phyloP scores from a whole-genome alignment of 139 green algal species.

The Picochlorum costavermella region DNA sequence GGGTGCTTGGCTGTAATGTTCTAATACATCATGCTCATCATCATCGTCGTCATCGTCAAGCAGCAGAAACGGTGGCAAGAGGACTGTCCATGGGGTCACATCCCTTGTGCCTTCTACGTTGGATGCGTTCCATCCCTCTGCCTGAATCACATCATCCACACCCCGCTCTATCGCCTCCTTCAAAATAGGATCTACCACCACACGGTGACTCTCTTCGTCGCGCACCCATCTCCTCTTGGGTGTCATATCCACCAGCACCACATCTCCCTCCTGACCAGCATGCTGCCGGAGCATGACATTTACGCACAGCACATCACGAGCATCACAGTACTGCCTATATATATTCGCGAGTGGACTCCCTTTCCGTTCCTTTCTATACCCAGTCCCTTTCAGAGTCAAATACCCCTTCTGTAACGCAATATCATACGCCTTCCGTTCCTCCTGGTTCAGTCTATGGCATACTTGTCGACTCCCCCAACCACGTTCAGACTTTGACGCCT shows the following conservation, averaged over 20 bases:
- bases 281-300: slow-evolving; percentile 55
- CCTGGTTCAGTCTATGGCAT: slow-evolving; percentile 51
- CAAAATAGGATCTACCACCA: neutral
- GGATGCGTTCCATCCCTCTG: too few species aligned
- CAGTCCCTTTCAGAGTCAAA: slow-evolving; percentile 47
- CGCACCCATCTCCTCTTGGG: neutral
- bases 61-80: slow-evolving; percentile 6
- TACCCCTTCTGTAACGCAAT: slow-evolving; percentile 54
- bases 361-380: slow-evolving; percentile 54
- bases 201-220: neutral
- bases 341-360: slow-evolving; percentile 59
- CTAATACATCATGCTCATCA: neutral
- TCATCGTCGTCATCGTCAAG: neutral
- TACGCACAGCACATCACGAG: slow-evolving; percentile 32
- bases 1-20: slow-evolving; percentile 11
- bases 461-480: slow-evolving; percentile 50
- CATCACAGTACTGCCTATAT: slow-evolving; percentile 57
- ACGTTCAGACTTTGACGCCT: slow-evolving; percentile 27
- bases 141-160: too few species aligned
- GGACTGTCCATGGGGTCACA: slow-evolving; percentile 24
- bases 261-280: slow-evolving; percentile 22
- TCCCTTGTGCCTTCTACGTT: too few species aligned
- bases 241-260: slow-evolving; percentile 40
- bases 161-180: neutral
- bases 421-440: slow-evolving; percentile 47